A percentile compares a stretch with the other conserved stretches of the same genome.
Evolutionary conservation across 139 green algal genomes (phyloP).

Genomic region (Auxenochlorella pyrenoidosa): DNA sequence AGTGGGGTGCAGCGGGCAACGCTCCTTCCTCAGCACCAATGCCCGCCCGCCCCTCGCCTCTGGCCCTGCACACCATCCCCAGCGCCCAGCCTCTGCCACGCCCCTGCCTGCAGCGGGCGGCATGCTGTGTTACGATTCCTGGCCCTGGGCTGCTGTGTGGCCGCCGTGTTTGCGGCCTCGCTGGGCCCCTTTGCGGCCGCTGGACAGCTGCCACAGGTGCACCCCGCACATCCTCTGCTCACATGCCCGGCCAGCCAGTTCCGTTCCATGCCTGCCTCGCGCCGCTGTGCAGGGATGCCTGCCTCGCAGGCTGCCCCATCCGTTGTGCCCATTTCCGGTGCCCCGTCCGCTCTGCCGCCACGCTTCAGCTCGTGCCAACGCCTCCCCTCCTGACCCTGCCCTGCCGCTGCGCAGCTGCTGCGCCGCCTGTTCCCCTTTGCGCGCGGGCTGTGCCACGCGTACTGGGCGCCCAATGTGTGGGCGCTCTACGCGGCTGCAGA

Average conservation of each 20-base stretch:
- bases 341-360: background rate
- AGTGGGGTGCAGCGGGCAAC: too few species aligned
- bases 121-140: slow-evolving; percentile 45
- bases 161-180: slow-evolving; percentile 60
- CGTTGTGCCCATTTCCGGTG: background rate
- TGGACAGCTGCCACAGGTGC: slow-evolving; percentile 62
- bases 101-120: slow-evolving; percentile 34
- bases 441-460: slow-evolving; percentile 91
- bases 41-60: too few species aligned
- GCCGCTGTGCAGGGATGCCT: background rate
- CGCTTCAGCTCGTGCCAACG: too few species aligned
- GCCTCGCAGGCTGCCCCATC: background rate
- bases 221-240: background rate
- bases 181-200: slow-evolving; percentile 80
- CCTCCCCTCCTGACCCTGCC: too few species aligned
- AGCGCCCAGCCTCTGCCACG: background rate
- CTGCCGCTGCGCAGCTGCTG: slow-evolving; percentile 32
- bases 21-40: too few species aligned
- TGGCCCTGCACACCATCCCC: too few species aligned
- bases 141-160: slow-evolving; percentile 57
- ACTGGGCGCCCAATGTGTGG: slow-evolving; percentile 98
- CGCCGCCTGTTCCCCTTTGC: slow-evolving; percentile 92
- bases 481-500: slow-evolving; percentile 89
- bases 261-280: background rate
- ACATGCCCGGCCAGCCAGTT: background rate